phyloP scores from a whole-genome alignment of 164 flowering plant genomes.

The Santalum album region DNA sequence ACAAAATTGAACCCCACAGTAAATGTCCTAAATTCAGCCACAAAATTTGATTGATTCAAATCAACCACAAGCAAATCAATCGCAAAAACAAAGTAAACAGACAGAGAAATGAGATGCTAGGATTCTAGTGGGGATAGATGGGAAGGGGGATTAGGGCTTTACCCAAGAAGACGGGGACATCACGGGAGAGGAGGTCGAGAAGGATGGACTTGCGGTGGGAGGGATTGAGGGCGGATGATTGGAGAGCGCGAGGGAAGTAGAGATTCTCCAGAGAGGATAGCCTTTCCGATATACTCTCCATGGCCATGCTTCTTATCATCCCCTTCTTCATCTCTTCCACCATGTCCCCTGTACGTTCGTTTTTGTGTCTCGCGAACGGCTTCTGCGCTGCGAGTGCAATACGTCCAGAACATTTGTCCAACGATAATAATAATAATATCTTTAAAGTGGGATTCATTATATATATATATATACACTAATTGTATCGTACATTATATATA shows the following conservation, averaged over 20 bases:
- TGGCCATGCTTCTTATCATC: slow-evolving; percentile 18
- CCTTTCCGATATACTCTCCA: slow-evolving; percentile 59
- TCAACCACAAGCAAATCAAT: not conserved
- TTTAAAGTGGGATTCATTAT: too few species aligned
- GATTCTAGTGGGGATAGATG: too few species aligned
- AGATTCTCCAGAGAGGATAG: slow-evolving; percentile 57
- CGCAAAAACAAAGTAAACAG: not conserved
- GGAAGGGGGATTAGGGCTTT: not conserved
- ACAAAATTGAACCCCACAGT: too few species aligned
- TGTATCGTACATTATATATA: too few species aligned
- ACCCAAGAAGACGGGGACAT: slow-evolving; percentile 85
- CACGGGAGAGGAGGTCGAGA: slow-evolving; percentile 69
- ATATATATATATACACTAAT: too few species aligned
- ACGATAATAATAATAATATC: too few species aligned
- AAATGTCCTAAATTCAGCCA: too few species aligned
- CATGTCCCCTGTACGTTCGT: too few species aligned
- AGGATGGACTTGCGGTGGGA: slow-evolving; percentile 58
- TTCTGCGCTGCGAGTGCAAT: too few species aligned
- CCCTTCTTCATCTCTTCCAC: not conserved
- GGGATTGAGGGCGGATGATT: slow-evolving; percentile 32
- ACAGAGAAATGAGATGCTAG: not conserved
- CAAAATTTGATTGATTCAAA: too few species aligned
- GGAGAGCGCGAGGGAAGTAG: slow-evolving; percentile 74
- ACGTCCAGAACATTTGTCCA: too few species aligned
- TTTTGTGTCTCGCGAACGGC: too few species aligned